Conservation (phyloP, 805 yeast genomes). For the Candida ovalis region DNA sequence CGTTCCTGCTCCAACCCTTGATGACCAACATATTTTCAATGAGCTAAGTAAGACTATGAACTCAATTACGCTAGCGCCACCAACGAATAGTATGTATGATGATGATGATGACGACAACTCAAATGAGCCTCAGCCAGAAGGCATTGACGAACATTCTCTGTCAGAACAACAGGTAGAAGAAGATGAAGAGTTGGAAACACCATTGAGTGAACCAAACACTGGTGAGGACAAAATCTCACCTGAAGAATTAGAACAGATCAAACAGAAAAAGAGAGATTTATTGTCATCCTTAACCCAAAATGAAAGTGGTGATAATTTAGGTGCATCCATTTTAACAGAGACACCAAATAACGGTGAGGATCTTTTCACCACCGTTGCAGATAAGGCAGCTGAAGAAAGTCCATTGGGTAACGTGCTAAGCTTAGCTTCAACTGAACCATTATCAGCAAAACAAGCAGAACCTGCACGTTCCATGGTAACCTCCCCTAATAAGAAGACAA, state of each 20-base stretch:
- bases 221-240: background rate
- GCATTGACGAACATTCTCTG: background rate
- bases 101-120: background rate
- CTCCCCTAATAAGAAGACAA: conserved; percentile 39
- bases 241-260: conserved; percentile 19
- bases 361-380: conserved; percentile 10
- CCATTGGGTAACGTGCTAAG: conserved; percentile 20
- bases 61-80: conserved; percentile 7
- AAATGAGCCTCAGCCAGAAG: background rate
- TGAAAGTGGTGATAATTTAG: conserved; percentile 20
- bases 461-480: conserved; percentile 9
- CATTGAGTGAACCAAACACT: conserved; percentile 3
- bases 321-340: conserved; percentile 12
- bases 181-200: conserved; percentile 7
- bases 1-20: conserved; percentile 5
- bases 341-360: conserved; percentile 17
- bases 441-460: conserved; percentile 4
- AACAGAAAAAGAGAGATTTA: conserved; percentile 33
- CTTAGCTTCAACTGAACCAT: conserved; percentile 8
- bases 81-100: background rate
- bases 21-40: conserved; percentile 6
- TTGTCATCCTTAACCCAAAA: conserved; percentile 42
- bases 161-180: conserved; percentile 5
- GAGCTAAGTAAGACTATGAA: conserved; percentile 21
- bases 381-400: conserved; percentile 11